A percentile compares a stretch with the other conserved stretches of the same genome.
Evolutionary conservation across 306 rosid genomes (phyloP).

Genomic region (Sicyos edulis): DNA sequence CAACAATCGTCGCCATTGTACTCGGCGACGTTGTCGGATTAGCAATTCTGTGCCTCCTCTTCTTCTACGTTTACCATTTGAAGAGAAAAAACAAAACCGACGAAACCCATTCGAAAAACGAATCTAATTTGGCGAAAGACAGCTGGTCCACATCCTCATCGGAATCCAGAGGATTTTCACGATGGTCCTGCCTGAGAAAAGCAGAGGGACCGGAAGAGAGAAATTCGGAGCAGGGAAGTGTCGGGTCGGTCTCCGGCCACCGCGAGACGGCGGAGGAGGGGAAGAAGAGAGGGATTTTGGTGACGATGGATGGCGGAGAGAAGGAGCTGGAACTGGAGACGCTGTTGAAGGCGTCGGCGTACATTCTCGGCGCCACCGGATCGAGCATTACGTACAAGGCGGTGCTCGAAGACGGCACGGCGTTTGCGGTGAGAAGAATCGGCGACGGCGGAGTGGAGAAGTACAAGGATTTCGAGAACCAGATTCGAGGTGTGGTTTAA

Average conservation of each 20-base stretch:
- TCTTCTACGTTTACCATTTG: slow-evolving; percentile 39
- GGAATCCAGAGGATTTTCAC: slow-evolving; percentile 57
- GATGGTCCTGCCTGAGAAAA: slow-evolving; percentile 78
- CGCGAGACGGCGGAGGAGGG: no score
- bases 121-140: slow-evolving; percentile 26
- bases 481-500: no score
- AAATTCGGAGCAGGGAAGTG: slow-evolving; percentile 26
- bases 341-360: no score
- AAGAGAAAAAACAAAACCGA: slow-evolving; percentile 51
- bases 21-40: slow-evolving; percentile 57
- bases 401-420: not conserved
- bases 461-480: no score
- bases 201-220: slow-evolving; percentile 41
- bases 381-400: no score
- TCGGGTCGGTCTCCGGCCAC: not conserved
- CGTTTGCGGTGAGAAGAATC: not conserved
- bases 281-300: no score
- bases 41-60: slow-evolving; percentile 42
- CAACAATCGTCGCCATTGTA: slow-evolving; percentile 58
- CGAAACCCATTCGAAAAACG: slow-evolving; percentile 31
- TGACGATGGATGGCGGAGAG: no score
- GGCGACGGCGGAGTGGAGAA: no score
- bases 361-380: no score
- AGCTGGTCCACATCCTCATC: slow-evolving; percentile 42
- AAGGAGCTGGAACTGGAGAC: no score